Conservation (phyloP, 2,329 filamentous ascomycete genomes). For the Juglanconis oblonga region DNA sequence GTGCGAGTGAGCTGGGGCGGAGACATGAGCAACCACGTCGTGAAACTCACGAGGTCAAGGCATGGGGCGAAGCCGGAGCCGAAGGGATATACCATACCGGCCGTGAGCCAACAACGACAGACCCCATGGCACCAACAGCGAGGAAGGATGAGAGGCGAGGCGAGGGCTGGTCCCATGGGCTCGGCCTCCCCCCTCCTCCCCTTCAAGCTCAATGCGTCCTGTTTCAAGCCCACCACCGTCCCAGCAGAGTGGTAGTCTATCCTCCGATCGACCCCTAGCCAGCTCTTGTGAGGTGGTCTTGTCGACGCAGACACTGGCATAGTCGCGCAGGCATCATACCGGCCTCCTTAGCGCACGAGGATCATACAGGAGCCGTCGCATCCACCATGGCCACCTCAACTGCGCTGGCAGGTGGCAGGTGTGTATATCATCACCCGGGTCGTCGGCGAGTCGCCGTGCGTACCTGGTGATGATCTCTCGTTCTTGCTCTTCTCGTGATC, state of each 20-base stretch:
- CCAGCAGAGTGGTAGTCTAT: neutral
- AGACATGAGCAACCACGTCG: too few relatives aligned
- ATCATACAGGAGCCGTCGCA: conserved; percentile 5
- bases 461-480: neutral
- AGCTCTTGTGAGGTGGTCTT: neutral
- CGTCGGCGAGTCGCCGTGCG: neutral
- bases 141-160: neutral
- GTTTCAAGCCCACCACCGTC: neutral
- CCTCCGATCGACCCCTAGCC: neutral
- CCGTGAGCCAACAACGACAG: too few relatives aligned
- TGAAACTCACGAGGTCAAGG: neutral
- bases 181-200: too few relatives aligned
- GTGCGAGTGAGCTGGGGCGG: neutral
- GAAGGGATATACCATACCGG: neutral
- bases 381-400: neutral
- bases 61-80: neutral
- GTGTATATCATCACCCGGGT: neutral
- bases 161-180: neutral
- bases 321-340: neutral
- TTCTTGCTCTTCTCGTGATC: neutral
- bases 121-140: neutral
- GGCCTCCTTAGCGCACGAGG: neutral
- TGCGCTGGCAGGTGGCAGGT: neutral
- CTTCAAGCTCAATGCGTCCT: neutral
- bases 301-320: neutral